Base-by-base conservation (phyloP, 352 stramenopile species). In the Pythium sukuiense region DNA sequence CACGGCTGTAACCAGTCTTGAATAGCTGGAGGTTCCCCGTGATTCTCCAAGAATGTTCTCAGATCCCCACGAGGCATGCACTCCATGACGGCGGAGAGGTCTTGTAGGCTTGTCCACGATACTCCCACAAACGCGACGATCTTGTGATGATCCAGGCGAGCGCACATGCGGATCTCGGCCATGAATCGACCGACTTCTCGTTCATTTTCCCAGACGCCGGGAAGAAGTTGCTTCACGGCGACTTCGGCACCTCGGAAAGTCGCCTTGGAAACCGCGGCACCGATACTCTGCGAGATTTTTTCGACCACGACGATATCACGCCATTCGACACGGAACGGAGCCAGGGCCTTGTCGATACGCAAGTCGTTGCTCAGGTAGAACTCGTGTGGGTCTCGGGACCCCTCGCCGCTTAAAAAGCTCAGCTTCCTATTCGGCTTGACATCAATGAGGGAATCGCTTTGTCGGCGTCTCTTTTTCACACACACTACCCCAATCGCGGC, bases 161-260 rank as follows among this genome's bases (percentile, higher is more conserved):
- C 62, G 35, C 70, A 74, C 55, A 76, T 65, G 16, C 68, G 63
- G 41, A 76, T 76, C 59, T 76, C 70, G 50, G 63, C 61, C 67
- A 73, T 72, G 33, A 74, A 76, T 50, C 20, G 72, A 39, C 16
- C 37, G 26, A 45, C 52, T 30, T 24, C 26, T 29, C 24, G 30
- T 48, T 69, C 61, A 16, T 66, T 55, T 9, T 59, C 53, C 14
- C 63, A 58, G 33, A 37, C 70, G 9, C 69, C 66, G 3, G n/a
- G 32, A 3, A 55, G 50, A n/a, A 67, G 8, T 33, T 67, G 61
- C 52, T 67, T 67, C 4, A 62, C 29, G 2, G 53, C 61, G 9
- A 67, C 61, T 6, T 35, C 0, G 4, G 12, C 4, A 49, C 53
- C 53, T 7, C 39, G 52, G 54, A 48, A 67, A 4, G 6, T 61